A percentile compares a stretch with the other conserved stretches of the same genome.
These are phyloP conservation scores for Tuber brumale DNA, from an alignment of 495 filamentous ascomycete species.

Conservation along the genomic window DNA sequence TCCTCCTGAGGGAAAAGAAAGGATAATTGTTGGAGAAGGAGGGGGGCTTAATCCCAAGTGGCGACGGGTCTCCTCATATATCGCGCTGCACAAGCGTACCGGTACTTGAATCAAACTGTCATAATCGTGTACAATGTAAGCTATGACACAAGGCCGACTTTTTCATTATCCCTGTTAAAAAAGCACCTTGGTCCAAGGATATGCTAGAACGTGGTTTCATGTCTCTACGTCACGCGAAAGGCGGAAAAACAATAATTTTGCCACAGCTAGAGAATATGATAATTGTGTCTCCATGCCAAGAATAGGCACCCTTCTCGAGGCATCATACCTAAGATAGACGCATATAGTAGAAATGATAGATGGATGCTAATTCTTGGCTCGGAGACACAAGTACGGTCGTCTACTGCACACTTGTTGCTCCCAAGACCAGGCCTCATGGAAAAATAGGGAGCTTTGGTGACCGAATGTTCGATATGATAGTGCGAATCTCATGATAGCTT, in stretches of 20 bases:
- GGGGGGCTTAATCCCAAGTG: not conserved
- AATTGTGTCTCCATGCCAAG: not conserved
- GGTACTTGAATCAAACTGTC: not conserved
- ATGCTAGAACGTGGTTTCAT: not conserved
- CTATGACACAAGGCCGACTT: not conserved
- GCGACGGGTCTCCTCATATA: not conserved
- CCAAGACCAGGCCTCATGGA: not conserved
- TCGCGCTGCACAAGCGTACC: not conserved
- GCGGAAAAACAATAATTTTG: not conserved
- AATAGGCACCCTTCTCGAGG: not conserved
- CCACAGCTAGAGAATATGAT: not conserved
- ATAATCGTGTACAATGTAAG: not conserved
- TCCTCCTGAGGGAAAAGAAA: not conserved
- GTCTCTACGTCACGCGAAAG: not conserved
- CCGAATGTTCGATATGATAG: not conserved
- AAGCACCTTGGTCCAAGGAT: not conserved
- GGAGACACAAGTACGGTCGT: not conserved
- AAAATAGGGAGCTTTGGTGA: not conserved
- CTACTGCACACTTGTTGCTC: not conserved
- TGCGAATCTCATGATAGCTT: not conserved
- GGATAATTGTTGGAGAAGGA: not conserved
- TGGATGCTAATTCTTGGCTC: not conserved
- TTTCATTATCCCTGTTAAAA: not conserved
- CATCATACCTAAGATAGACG: too few relatives aligned
- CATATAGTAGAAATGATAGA: not conserved